Conservation (phyloP, 257 asterid species). For the Marsdenia floribunda region DNA sequence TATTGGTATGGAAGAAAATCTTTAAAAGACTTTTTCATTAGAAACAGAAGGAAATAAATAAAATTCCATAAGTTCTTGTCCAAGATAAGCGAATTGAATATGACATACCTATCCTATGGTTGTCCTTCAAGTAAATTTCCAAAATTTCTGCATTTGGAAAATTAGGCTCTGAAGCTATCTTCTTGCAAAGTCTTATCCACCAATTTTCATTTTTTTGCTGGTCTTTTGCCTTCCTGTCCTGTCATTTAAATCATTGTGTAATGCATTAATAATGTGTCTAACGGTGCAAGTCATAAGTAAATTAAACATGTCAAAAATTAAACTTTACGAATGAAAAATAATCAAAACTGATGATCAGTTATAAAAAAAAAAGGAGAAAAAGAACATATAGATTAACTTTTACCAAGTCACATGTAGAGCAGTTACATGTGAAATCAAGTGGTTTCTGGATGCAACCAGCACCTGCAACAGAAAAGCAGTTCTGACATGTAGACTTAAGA, state of each 20-base stretch:
- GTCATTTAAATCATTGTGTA: constrained; percentile 25
- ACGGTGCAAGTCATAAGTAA: constrained; percentile 8
- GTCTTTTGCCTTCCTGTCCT: constrained; percentile 65
- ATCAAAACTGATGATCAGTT: constrained; percentile 4
- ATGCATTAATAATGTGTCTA: neutral
- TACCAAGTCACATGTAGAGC: constrained; percentile 71
- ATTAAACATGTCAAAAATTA: constrained; percentile 4
- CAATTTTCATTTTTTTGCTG: constrained; percentile 55
- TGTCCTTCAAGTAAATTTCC: constrained; percentile 52
- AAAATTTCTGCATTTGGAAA: constrained; percentile 68
- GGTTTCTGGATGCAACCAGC: constrained; percentile 59
- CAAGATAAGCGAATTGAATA: constrained; percentile 5
- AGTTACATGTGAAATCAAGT: constrained; percentile 64
- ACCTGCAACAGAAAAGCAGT: constrained; percentile 50
- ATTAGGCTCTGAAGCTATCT: constrained; percentile 56
- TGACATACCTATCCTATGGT: constrained; percentile 47
- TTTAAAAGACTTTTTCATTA: neutral
- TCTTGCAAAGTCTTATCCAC: constrained; percentile 62
- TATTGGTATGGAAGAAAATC: neutral
- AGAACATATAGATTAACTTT: constrained; percentile 3
- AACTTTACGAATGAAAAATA: neutral
- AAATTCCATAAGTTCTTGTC: neutral
- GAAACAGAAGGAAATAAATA: neutral
- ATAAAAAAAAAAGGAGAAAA: neutral
- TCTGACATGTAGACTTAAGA: constrained; percentile 56